Conservation (phyloP, 495 filamentous ascomycete species). For the Penicillium alfredii region DNA sequence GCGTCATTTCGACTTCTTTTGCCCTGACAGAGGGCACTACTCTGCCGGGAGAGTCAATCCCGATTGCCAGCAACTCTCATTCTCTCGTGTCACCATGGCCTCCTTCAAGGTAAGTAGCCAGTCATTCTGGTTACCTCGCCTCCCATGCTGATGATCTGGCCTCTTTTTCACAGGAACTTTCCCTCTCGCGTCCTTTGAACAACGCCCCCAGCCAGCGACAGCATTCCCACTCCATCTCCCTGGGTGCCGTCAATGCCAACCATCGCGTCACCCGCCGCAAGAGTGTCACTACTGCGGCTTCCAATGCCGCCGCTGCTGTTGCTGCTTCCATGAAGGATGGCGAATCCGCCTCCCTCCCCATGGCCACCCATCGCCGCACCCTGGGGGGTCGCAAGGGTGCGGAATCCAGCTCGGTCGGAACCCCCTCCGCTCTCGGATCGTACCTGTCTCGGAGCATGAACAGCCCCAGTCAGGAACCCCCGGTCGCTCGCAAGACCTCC, state of each 20-base stretch:
- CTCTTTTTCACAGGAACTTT: slow-evolving; percentile 34
- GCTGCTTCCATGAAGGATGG: slow-evolving; percentile 68
- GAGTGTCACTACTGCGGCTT: slow-evolving; percentile 74
- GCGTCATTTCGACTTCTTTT: slow-evolving; percentile 5
- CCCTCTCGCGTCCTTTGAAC: slow-evolving; percentile 41
- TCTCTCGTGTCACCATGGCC: slow-evolving; percentile 35
- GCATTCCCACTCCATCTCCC: slow-evolving; percentile 76
- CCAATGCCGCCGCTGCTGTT: slow-evolving; percentile 70
- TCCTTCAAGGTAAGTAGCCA: slow-evolving; percentile 39
- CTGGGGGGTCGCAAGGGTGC: slow-evolving; percentile 42
- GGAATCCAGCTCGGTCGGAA: slow-evolving; percentile 40
- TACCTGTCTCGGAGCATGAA: slow-evolving; percentile 45
- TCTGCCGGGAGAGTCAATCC: slow-evolving; percentile 25
- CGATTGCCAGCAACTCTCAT: slow-evolving; percentile 25
- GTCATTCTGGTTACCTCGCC: background rate
- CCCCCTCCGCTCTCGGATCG: slow-evolving; percentile 31
- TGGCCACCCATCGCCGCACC: slow-evolving; percentile 41
- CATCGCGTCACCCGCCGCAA: slow-evolving; percentile 90
- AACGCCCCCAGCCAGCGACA: slow-evolving; percentile 57
- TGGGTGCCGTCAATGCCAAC: slow-evolving; percentile 70
- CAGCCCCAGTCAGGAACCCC: slow-evolving; percentile 46
- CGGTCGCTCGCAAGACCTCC: slow-evolving; percentile 46
- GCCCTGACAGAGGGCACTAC: slow-evolving; percentile 15
- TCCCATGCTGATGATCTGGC: slow-evolving; percentile 17
- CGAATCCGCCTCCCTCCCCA: slow-evolving; percentile 33